Conservation (phyloP, 169 alveolate species). For the Eimeria maxima region DNA sequence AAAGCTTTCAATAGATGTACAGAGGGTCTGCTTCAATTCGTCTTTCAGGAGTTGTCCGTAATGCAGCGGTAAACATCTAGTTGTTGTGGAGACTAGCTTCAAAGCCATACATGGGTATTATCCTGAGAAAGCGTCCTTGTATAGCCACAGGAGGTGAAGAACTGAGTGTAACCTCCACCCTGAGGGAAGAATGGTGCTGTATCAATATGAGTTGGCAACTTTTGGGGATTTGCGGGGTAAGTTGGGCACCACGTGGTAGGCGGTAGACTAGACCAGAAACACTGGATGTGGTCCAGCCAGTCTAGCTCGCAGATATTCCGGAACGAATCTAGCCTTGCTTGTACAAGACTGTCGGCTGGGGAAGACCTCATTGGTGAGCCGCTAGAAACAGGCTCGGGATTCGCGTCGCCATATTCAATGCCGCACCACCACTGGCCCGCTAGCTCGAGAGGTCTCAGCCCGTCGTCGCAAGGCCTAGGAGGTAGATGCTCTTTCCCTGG, state of each 20-base stretch:
- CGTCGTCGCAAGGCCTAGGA: conserved; percentile 53
- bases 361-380: conserved; percentile 32
- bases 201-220: not conserved
- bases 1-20: not conserved
- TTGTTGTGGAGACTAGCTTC: not conserved
- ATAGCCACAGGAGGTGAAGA: conserved; percentile 60
- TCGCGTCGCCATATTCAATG: conserved; percentile 32
- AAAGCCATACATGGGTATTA: conserved; percentile 3
- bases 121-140: not conserved
- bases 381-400: not conserved
- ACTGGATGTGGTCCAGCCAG: not conserved
- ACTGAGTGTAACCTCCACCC: conserved; percentile 53
- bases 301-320: not conserved
- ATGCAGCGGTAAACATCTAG: not conserved
- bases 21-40: not conserved
- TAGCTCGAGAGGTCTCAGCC: conserved; percentile 31
- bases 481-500: conserved; percentile 59
- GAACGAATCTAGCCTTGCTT: not conserved
- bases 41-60: not conserved
- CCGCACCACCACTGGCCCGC: conserved; percentile 71
- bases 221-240: not conserved
- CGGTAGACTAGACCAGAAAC: not conserved
- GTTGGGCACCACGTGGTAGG: conserved; percentile 1
- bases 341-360: not conserved
- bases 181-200: not conserved